phyloP scores from a whole-genome alignment of 2,329 filamentous ascomycete genomes.

The Cryphonectria carpinicola region DNA sequence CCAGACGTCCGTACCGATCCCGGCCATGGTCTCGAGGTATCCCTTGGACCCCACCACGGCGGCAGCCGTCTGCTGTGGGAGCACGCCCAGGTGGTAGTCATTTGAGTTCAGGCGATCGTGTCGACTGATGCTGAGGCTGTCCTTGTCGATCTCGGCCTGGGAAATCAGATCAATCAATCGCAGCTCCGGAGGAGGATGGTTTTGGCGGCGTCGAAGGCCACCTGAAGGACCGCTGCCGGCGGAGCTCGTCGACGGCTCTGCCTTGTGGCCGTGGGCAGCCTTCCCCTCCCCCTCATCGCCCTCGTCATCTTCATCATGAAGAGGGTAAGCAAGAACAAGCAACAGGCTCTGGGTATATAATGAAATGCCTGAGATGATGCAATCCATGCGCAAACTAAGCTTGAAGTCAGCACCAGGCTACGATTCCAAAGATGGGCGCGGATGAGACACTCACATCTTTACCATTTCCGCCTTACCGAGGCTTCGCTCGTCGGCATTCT shows the following conservation, averaged over 20 bases:
- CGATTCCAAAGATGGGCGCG: too few relatives aligned
- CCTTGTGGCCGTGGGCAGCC: constrained; percentile 44
- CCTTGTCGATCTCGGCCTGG: constrained; percentile 85
- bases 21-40: constrained; percentile 76
- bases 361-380: constrained; percentile 95
- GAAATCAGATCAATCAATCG: constrained; percentile 87
- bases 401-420: constrained; percentile 35
- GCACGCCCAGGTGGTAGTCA: constrained; percentile 87
- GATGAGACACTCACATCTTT: constrained; percentile 71
- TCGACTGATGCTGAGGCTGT: constrained; percentile 82
- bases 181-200: constrained; percentile 84
- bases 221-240: constrained; percentile 63
- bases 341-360: constrained; percentile 92
- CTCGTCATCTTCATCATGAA: constrained; percentile 71
- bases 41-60: constrained; percentile 69
- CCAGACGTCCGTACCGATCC: constrained; percentile 77
- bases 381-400: constrained; percentile 85
- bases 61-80: constrained; percentile 71
- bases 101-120: constrained; percentile 84
- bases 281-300: constrained; percentile 45
- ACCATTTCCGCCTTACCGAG: constrained; percentile 86
- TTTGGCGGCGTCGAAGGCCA: constrained; percentile 72
- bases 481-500: constrained; percentile 69
- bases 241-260: constrained; percentile 51
- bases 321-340: constrained; percentile 88